phyloP scores from a whole-genome alignment of 352 stramenopile genomes.

The Phytophthora idaei region DNA sequence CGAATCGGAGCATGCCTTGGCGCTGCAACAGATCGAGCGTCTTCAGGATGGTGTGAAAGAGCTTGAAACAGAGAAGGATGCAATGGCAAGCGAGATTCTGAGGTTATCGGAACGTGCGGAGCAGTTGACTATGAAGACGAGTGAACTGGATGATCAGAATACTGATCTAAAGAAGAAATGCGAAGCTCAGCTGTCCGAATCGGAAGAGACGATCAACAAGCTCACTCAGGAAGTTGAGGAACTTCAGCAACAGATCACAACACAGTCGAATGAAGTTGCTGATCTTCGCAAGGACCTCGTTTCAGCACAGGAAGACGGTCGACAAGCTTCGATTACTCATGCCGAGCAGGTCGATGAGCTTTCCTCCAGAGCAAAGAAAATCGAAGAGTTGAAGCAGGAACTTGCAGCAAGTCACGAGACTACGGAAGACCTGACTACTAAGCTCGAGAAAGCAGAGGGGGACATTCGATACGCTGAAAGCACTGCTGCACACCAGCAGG shows the following conservation, averaged over 20 bases:
- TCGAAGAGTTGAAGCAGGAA: constrained; percentile 30
- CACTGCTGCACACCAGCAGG: constrained; percentile 8
- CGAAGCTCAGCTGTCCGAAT: constrained; percentile 23
- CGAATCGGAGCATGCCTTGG: constrained; percentile 17
- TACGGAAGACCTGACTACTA: constrained; percentile 17
- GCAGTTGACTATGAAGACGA: constrained; percentile 18
- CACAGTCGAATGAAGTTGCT: constrained; percentile 15
- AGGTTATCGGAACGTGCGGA: constrained; percentile 19
- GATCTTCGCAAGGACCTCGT: constrained; percentile 28
- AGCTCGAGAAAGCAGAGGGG: constrained; percentile 23
- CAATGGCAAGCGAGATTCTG: constrained; percentile 26
- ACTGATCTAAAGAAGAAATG: constrained; percentile 24
- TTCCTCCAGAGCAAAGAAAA: constrained; percentile 17
- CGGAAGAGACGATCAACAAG: constrained; percentile 27
- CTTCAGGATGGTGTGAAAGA: constrained; percentile 21
- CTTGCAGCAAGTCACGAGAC: constrained; percentile 15
- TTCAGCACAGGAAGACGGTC: constrained; percentile 26
- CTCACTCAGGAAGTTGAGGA: constrained; percentile 20
- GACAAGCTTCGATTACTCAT: constrained; percentile 16
- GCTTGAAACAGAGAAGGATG: constrained; percentile 28
- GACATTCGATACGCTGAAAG: constrained; percentile 33
- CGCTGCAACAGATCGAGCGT: constrained; percentile 19
- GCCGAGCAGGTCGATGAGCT: constrained; percentile 22
- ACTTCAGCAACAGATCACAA: constrained; percentile 28
- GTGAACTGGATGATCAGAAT: constrained; percentile 21